Evolutionary conservation across 2,329 filamentous ascomycete genomes (phyloP).

Genomic region (Penicillium sp.): DNA sequence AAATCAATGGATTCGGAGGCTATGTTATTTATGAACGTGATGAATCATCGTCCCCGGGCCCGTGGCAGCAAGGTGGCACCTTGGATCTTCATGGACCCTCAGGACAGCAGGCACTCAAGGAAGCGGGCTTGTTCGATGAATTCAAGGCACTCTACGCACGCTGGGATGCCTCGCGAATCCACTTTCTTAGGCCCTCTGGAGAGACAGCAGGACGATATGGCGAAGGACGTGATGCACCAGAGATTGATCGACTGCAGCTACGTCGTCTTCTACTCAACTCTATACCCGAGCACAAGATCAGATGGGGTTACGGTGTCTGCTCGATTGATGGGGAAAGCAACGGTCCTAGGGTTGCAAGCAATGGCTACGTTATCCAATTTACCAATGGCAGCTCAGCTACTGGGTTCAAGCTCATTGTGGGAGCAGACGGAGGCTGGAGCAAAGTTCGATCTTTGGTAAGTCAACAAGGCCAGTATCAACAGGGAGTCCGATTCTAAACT

Average conservation of each 20-base stretch:
- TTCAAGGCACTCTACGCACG: conserved; percentile 24
- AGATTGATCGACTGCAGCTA: conserved; percentile 47
- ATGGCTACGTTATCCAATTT: conserved; percentile 1
- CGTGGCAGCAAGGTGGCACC: conserved; percentile 22
- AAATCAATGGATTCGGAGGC: conserved; percentile 15
- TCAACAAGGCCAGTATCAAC: background rate
- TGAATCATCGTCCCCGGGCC: conserved; percentile 1
- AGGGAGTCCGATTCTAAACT: background rate
- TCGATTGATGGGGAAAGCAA: conserved; percentile 18
- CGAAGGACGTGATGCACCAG: conserved; percentile 39
- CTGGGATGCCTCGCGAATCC: conserved; percentile 16
- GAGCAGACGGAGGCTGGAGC: conserved; percentile 13
- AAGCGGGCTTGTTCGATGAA: conserved; percentile 26
- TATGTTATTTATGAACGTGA: conserved; percentile 28
- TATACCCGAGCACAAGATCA: conserved; percentile 37
- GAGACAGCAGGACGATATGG: conserved; percentile 9
- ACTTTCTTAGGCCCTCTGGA: background rate
- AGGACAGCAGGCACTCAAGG: conserved; percentile 26
- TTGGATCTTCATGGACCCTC: conserved; percentile 25
- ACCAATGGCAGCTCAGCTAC: conserved; percentile 1
- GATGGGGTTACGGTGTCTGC: conserved; percentile 36
- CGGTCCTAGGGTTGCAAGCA: background rate
- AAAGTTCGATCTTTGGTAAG: conserved; percentile 12
- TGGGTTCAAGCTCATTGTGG: conserved; percentile 11
- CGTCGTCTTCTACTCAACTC: conserved; percentile 41